Evolutionary conservation across 1,139 yeast species (phyloP).

Genomic region (Yamadazyma jaroonii): DNA sequence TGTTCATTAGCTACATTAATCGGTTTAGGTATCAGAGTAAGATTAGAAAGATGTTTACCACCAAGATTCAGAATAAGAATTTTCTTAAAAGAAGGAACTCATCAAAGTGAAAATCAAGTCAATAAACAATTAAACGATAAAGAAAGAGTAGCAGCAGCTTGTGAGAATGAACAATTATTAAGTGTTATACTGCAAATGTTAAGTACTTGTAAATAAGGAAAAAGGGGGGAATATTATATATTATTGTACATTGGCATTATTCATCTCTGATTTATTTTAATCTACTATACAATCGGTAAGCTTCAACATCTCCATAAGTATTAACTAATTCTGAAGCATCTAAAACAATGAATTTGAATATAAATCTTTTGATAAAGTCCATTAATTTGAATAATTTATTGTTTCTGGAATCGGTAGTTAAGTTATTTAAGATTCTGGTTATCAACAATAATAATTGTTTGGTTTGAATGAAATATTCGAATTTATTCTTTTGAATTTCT

Average conservation of each 20-base stretch:
- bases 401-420: slow-evolving; percentile 12
- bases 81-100: slow-evolving; percentile 85
- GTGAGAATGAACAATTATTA: slow-evolving; percentile 90
- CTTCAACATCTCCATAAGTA: slow-evolving; percentile 30
- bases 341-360: slow-evolving; percentile 37
- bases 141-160: slow-evolving; percentile 97
- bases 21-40: slow-evolving; percentile 90
- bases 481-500: slow-evolving; percentile 34
- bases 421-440: slow-evolving; percentile 13
- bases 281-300: slow-evolving; percentile 18
- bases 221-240: slow-evolving; percentile 2
- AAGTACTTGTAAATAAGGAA: slow-evolving; percentile 57
- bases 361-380: slow-evolving; percentile 36
- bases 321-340: slow-evolving; percentile 39
- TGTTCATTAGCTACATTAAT: slow-evolving; percentile 94
- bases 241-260: slow-evolving; percentile 11
- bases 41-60: slow-evolving; percentile 86
- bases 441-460: slow-evolving; percentile 18
- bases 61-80: slow-evolving; percentile 79
- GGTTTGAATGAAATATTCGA: slow-evolving; percentile 36
- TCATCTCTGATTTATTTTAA: slow-evolving; percentile 2
- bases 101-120: slow-evolving; percentile 93
- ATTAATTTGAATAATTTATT: slow-evolving; percentile 26
- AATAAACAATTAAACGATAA: slow-evolving; percentile 96
- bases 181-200: slow-evolving; percentile 91